Conservation (phyloP, 2,329 filamentous ascomycete species). For the Fusarium pseudocircinatum region DNA sequence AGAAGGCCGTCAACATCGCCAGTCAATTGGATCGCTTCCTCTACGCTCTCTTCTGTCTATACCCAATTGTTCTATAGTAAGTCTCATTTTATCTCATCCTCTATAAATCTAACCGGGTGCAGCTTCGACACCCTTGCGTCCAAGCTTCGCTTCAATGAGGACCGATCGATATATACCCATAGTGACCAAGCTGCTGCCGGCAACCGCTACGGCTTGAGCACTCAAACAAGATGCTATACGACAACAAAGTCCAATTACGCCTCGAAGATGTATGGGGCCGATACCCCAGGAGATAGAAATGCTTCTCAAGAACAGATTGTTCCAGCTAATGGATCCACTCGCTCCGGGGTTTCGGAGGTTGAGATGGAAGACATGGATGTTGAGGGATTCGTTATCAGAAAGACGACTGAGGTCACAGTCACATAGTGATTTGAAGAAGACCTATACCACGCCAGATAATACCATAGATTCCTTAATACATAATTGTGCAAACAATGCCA, state of each 20-base stretch:
- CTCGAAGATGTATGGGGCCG: neutral
- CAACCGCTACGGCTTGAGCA: slow-evolving; percentile 2
- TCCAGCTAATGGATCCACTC: slow-evolving; percentile 14
- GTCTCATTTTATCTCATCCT: no score
- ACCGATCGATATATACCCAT: slow-evolving; percentile 15
- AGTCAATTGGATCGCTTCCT: slow-evolving; percentile 54
- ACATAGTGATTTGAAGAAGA: neutral
- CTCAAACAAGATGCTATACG: slow-evolving; percentile 19
- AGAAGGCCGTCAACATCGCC: slow-evolving; percentile 48
- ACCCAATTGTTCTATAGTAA: slow-evolving; percentile 53
- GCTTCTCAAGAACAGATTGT: slow-evolving; percentile 21
- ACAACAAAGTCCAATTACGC: slow-evolving; percentile 14
- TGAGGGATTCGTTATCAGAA: slow-evolving; percentile 29
- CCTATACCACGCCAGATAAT: accelerated
- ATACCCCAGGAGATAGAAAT: neutral
- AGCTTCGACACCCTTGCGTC: slow-evolving; percentile 49
- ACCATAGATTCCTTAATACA: neutral
- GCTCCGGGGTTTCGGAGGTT: slow-evolving; percentile 8
- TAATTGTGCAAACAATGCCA: neutral
- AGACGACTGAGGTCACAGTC: slow-evolving; percentile 34
- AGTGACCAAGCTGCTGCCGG: slow-evolving; percentile 1
- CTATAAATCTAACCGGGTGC: neutral
- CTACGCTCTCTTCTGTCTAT: slow-evolving; percentile 53
- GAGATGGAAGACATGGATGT: slow-evolving; percentile 18
- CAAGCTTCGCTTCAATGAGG: slow-evolving; percentile 39